Evolutionary conservation across 169 alveolate genomes (phyloP), one percentile per base, ranked within the genome.

Genomic region (Plasmodium berghei): DNA sequence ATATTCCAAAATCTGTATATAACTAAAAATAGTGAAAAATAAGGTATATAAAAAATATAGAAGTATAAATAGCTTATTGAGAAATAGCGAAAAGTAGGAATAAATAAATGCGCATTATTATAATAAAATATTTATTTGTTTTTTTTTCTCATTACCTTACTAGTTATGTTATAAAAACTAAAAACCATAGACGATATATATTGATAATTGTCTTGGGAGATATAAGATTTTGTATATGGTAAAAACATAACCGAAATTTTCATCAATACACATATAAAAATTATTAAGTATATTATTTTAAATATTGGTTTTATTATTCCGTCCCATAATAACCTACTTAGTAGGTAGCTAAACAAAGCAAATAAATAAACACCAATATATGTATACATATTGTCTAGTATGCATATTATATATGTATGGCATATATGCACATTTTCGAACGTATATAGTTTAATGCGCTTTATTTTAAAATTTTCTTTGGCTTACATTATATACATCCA

Each of bases 401-500:
- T n/a, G 2, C 66, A 56, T n/a, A 14, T 18, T 6, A 6, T 10
- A 6, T 14, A 5, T 1, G 16, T n/a, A 9, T 24, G 66, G 34
- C 1, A 24, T 0, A 18, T 58, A 0, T 40, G 1, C n/a, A 9
- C 6, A 40, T 0, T 67, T 67, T 67, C 18, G 0, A 2, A 8
- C 1, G 8, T 18, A 24, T 28, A 22, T 3, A 22, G 8, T 9
- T 62, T 26, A 2, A 6, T 4, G 2, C 24, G 9, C 0, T 26
- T 22, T 3, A 2, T 0, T 26, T 62, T 6, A 2, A 22, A 12
- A 8, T 62, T 28, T 28, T 26, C 12, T 20, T 66, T 55, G 1
- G 16, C 91, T 26, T 70, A 86, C 91, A 61, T 70, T 58, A 86
- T 59, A 62, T 86, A 86, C 22, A 59, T 55, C 91, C 91, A 86